Conservation (phyloP, 306 rosid genomes). For the Vigna radiata region DNA sequence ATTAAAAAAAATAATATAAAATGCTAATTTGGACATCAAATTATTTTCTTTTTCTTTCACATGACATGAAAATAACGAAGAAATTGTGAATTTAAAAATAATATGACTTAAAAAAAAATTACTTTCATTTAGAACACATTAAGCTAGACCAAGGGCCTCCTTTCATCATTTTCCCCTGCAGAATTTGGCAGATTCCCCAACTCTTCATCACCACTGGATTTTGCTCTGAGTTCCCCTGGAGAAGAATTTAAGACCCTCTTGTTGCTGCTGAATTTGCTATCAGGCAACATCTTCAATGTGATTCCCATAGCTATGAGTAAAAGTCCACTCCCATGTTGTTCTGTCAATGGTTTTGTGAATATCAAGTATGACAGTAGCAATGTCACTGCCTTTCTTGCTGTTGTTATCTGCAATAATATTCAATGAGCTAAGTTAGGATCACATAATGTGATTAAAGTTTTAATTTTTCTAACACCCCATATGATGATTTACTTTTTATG, state of each 20-base stretch:
- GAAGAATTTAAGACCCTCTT: constrained; percentile 45
- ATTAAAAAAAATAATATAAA: constrained; percentile 27
- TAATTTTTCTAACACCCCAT: neutral
- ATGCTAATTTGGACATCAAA: constrained; percentile 6
- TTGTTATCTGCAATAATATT: constrained; percentile 71
- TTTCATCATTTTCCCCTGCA: constrained; percentile 60
- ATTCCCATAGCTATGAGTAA: constrained; percentile 91
- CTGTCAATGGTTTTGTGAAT: constrained; percentile 95
- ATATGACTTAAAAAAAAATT: constrained; percentile 15
- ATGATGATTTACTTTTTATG: neutral
- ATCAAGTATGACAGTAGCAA: constrained; percentile 83
- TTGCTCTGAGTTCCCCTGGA: constrained; percentile 37
- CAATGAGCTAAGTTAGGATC: constrained; percentile 36
- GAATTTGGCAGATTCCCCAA: constrained; percentile 38
- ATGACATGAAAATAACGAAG: constrained; percentile 33
- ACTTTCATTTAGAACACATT: neutral
- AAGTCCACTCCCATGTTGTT: constrained; percentile 89
- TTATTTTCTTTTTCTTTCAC: constrained; percentile 35
- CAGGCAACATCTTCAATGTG: constrained; percentile 85
- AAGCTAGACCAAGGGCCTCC: constrained; percentile 64
- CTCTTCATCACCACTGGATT: constrained; percentile 41
- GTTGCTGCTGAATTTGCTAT: constrained; percentile 47
- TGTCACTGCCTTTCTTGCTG: constrained; percentile 95
- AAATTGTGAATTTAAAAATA: constrained; percentile 26
- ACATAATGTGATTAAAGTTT: neutral